Evolutionary conservation across 352 stramenopile genomes (phyloP), one percentile per base, ranked within the genome.

Genomic region (Phytophthora fragariaefolia): DNA sequence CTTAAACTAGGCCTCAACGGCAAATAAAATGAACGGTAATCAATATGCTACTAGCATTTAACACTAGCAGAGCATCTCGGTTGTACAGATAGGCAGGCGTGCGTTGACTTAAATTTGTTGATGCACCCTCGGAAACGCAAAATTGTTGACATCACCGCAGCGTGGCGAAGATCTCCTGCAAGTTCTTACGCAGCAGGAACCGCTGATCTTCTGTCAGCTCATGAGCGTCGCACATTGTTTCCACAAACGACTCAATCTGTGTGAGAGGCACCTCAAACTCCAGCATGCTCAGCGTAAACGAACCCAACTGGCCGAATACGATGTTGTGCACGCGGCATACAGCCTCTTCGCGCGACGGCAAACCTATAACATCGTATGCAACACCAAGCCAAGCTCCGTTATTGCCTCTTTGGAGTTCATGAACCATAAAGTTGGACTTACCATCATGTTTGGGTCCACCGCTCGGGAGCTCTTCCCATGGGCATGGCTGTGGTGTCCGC

Each of bases 211-310:
- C 87, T 0, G 87, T 93, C 30, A 96, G 73, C 56, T 96, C 87
- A 51, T 94, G 80, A 6, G 87, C 87, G 60, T 94, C 87, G 69
- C 87, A 93, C 84, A 94, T 96, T 28, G 84, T 94, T 69, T 96
- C 87, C 42, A 96, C 83, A 52, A 94, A 96, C 20, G 86, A 92
- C 56, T 93, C 76, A 55, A 96, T 94, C 58, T 96, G 83, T 10
- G 72, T 45, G 34, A 92, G 76, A 6, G 85, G 80, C 17, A 96
- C 85, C 24, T 94, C 84, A 30, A 96, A 93, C 72, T 96, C 85
- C 40, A 94, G 84, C 87, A 96, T 96, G 56, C 87, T 96, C 50
- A 96, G 56, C 7, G 85, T 96, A 66, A 94, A 96, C 22, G 85
- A 96, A 2, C 85, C 87, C 4, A 94, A 53, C 65, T 96, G 87